Conservation (phyloP, 139 green algal genomes). For the Coccomyxa sp. region DNA sequence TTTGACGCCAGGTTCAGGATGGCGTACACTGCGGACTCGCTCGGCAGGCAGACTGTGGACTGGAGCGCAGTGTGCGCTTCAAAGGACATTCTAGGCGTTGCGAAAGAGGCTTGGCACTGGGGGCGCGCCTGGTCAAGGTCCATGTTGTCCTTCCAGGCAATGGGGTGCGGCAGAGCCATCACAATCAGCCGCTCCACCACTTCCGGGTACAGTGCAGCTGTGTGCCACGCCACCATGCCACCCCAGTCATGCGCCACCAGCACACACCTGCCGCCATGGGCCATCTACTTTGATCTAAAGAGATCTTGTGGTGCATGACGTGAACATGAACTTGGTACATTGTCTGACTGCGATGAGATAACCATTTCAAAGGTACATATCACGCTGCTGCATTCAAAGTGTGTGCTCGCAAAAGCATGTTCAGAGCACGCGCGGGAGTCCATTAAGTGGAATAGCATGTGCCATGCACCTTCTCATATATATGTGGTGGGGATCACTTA, state of each 20-base stretch:
- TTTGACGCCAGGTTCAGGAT: background rate
- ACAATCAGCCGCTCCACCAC: conserved; percentile 21
- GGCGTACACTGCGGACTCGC: background rate
- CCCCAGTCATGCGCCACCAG: conserved; percentile 71
- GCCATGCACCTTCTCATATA: no score
- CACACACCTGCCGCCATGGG: conserved; percentile 18
- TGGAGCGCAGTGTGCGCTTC: background rate
- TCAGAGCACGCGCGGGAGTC: no score
- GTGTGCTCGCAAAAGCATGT: no score
- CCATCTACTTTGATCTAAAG: background rate
- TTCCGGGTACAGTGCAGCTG: conserved; percentile 23
- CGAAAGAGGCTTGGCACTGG: conserved; percentile 3
- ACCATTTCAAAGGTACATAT: no score
- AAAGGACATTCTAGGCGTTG: background rate
- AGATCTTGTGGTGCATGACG: no score
- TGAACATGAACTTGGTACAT: no score
- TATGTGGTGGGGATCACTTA: background rate
- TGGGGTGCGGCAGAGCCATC: conserved; percentile 29
- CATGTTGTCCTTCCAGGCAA: conserved; percentile 8
- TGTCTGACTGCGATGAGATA: no score
- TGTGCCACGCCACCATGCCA: conserved; percentile 34
- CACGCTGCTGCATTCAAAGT: no score
- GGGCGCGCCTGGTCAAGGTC: conserved; percentile 15
- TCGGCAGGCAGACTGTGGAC: background rate
- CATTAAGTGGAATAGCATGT: no score